Evolutionary conservation across 2,329 filamentous ascomycete species (phyloP).

Genomic region (Alternaria sp.): DNA sequence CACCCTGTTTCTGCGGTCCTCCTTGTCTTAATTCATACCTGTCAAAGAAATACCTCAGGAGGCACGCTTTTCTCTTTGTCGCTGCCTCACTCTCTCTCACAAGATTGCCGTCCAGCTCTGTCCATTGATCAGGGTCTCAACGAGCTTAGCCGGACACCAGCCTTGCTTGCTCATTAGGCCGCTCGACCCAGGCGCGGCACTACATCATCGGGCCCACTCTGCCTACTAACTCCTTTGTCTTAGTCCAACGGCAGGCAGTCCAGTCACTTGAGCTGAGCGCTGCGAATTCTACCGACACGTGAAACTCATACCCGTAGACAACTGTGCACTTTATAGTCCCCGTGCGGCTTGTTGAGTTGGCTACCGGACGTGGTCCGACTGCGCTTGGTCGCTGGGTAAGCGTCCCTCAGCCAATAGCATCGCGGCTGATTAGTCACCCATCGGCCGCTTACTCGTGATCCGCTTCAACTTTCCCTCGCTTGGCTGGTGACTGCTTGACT

Average conservation of each 20-base stretch:
- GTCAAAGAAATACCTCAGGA: neutral
- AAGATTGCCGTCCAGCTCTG: neutral
- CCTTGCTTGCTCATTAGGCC: constrained; percentile 10
- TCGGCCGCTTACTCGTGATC: constrained; percentile 1
- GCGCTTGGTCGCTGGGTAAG: neutral
- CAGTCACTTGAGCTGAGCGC: neutral
- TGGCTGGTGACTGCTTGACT: neutral
- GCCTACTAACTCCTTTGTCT: constrained; percentile 4
- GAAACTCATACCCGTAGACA: neutral
- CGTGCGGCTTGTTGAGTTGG: neutral
- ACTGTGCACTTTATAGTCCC: neutral
- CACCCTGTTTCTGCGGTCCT: neutral
- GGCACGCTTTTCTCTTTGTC: neutral
- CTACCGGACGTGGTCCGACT: neutral
- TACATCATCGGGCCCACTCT: constrained; percentile 23
- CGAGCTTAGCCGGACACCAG: constrained; percentile 5
- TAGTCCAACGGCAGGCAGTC: constrained; percentile 4
- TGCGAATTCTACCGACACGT: neutral
- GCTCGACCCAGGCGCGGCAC: constrained; percentile 10
- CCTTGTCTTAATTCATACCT: neutral
- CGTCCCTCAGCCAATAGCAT: neutral
- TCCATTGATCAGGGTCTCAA: constrained; percentile 5
- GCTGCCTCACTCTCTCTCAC: neutral
- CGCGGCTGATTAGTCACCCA: constrained; percentile 6
- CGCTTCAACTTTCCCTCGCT: constrained; percentile 2